Percentiles rank a stretch among this genome's conserved stretches.
Conservation (phyloP, 2,329 filamentous ascomycete genomes). For the Colletotrichum orbiculare region DNA sequence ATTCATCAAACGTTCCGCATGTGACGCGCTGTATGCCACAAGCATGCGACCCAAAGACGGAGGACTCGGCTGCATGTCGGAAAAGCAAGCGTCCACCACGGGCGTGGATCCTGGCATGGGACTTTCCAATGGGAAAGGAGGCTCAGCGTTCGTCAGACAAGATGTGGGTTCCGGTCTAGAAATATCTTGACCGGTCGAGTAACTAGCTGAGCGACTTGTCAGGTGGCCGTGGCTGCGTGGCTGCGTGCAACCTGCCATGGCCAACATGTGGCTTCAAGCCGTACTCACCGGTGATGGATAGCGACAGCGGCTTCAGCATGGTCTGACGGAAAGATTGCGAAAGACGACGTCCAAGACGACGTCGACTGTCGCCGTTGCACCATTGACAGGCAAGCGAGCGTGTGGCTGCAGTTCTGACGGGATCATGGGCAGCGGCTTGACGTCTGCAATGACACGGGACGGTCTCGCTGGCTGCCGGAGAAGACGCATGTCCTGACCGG, state of each 20-base stretch:
- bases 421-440: slow-evolving; percentile 13
- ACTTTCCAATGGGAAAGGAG: slow-evolving; percentile 1
- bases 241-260: slow-evolving; percentile 6
- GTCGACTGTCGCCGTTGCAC: not conserved
- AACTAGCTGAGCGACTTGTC: slow-evolving; percentile 12
- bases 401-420: slow-evolving; percentile 20
- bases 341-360: not conserved
- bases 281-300: slow-evolving; percentile 3
- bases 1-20: slow-evolving; percentile 3
- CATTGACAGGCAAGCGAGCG: slow-evolving; percentile 1
- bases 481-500: slow-evolving; percentile 15
- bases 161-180: slow-evolving; percentile 15
- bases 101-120: not conserved
- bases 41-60: not conserved
- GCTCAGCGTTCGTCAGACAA: slow-evolving; percentile 9
- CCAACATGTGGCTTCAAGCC: slow-evolving; percentile 3
- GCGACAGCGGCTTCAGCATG: slow-evolving; percentile 12
- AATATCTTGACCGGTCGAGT: slow-evolving; percentile 10
- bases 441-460: slow-evolving; percentile 8
- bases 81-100: slow-evolving; percentile 20
- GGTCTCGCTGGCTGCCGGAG: slow-evolving; percentile 8
- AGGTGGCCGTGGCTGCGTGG: not conserved
- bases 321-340: not conserved
- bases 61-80: not conserved
- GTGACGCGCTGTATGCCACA: slow-evolving; percentile 2